phyloP scores from a whole-genome alignment of 192 early-diverging fungal species.

The Linderina pennispora region DNA sequence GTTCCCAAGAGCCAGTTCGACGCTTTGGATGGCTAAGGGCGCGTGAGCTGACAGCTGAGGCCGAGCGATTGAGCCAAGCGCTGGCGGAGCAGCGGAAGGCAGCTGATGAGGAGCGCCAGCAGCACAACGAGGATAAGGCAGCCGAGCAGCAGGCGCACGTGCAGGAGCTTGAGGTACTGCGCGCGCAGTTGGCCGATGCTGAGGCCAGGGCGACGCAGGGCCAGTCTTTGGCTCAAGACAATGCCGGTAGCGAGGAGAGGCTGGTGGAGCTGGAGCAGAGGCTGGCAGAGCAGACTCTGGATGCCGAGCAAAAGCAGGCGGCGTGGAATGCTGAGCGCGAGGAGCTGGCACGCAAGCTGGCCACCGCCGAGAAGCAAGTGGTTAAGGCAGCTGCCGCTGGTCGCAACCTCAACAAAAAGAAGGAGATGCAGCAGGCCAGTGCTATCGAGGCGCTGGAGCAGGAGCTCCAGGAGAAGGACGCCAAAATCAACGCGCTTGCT shows the following conservation, averaged over 20 bases:
- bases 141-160: conserved; percentile 1
- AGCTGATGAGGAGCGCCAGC: not conserved
- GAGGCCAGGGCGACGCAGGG: conserved; percentile 4
- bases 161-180: conserved; percentile 11
- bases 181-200: conserved; percentile 1
- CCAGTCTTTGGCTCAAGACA: not conserved
- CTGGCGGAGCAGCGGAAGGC: conserved; percentile 2
- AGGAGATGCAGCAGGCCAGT: conserved; percentile 41
- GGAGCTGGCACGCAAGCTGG: conserved; percentile 36
- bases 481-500: conserved; percentile 32
- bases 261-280: conserved; percentile 21
- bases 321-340: conserved; percentile 21
- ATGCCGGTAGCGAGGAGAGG: not conserved
- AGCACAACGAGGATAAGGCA: not conserved
- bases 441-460: conserved; percentile 14
- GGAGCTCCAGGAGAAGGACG: conserved; percentile 30
- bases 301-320: conserved; percentile 3
- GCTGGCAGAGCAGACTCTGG: conserved; percentile 12
- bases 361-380: conserved; percentile 39
- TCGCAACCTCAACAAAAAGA: conserved; percentile 44
- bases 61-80: no score
- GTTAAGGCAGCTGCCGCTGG: conserved; percentile 41
- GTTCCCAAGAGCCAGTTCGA: conserved; percentile 29
- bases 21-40: no score
- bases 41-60: no score